Conservation (phyloP, 768 basidiomycete genomes). For the Termitomyces sp. region DNA sequence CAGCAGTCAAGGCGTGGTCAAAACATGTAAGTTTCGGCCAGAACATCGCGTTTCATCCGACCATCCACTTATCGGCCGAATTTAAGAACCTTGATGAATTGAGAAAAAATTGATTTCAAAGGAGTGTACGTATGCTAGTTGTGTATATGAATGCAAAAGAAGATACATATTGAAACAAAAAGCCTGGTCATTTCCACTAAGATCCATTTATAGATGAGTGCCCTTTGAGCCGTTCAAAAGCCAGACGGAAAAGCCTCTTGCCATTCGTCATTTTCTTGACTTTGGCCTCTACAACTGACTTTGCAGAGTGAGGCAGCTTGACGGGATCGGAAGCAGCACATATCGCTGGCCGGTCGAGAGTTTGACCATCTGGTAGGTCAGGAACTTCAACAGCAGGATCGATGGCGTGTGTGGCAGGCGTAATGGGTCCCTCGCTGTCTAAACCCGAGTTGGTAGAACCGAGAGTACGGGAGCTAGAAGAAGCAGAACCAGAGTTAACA, state of each 20-base stretch:
- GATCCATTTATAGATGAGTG: slow-evolving; percentile 7
- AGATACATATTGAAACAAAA: not conserved
- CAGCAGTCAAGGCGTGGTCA: not conserved
- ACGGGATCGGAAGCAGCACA: not conserved
- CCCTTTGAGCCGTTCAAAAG: slow-evolving; percentile 19
- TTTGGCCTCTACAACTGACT: slow-evolving; percentile 2
- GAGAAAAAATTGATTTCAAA: not conserved
- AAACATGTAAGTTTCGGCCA: not conserved
- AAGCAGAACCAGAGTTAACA: slow-evolving; percentile 4
- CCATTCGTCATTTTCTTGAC: slow-evolving; percentile 21
- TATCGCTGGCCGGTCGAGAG: slow-evolving; percentile 21
- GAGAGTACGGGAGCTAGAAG: slow-evolving; percentile 13
- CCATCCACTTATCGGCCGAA: not conserved
- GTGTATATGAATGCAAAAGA: not conserved
- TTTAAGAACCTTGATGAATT: not conserved
- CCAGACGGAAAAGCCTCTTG: slow-evolving; percentile 30
- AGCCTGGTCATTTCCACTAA: not conserved
- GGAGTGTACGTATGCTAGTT: slow-evolving; percentile 7
- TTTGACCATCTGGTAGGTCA: slow-evolving; percentile 33
- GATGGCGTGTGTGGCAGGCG: slow-evolving; percentile 36
- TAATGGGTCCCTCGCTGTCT: slow-evolving; percentile 43
- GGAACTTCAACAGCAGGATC: slow-evolving; percentile 38
- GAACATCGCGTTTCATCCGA: not conserved
- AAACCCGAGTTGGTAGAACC: slow-evolving; percentile 23
- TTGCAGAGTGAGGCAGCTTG: not conserved